Percentiles rank a stretch among this genome's conserved stretches.
Conservation (phyloP, 2,329 filamentous ascomycete species). For the Penicillium sp. region DNA sequence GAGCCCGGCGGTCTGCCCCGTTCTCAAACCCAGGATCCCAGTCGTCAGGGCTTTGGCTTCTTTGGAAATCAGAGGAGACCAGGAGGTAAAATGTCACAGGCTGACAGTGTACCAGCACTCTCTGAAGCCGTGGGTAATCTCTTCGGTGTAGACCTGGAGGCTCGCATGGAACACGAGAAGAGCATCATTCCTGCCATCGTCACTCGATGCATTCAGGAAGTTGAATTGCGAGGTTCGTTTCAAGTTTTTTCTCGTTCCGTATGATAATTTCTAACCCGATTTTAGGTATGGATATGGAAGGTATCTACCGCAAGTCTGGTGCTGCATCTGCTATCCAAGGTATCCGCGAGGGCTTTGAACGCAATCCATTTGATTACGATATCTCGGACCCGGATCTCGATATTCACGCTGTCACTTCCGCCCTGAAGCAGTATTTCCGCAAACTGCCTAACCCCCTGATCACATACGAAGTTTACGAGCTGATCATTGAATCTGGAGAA, state of each 20-base stretch:
- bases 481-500: constrained; percentile 69
- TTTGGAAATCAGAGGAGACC: constrained; percentile 57
- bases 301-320: constrained; percentile 96
- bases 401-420: constrained; percentile 93
- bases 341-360: constrained; percentile 90
- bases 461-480: constrained; percentile 90
- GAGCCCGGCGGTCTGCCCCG: constrained; percentile 32
- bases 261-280: constrained; percentile 13
- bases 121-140: constrained; percentile 51
- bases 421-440: constrained; percentile 96
- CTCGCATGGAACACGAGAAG: constrained; percentile 84
- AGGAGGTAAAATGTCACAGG: constrained; percentile 42
- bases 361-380: constrained; percentile 72
- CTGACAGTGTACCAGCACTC: constrained; percentile 45
- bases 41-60: constrained; percentile 68
- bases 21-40: constrained; percentile 44
- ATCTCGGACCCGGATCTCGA: constrained; percentile 92
- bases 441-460: constrained; percentile 86
- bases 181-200: constrained; percentile 88
- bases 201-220: constrained; percentile 91
- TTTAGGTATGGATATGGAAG: constrained; percentile 83
- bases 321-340: constrained; percentile 86
- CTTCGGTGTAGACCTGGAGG: constrained; percentile 86
- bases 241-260: not conserved
- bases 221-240: constrained; percentile 74